Evolutionary conservation across 2,329 filamentous ascomycete genomes (phyloP), one percentile per base, ranked within the genome.

Genomic region (Aspergillus ibericus): DNA sequence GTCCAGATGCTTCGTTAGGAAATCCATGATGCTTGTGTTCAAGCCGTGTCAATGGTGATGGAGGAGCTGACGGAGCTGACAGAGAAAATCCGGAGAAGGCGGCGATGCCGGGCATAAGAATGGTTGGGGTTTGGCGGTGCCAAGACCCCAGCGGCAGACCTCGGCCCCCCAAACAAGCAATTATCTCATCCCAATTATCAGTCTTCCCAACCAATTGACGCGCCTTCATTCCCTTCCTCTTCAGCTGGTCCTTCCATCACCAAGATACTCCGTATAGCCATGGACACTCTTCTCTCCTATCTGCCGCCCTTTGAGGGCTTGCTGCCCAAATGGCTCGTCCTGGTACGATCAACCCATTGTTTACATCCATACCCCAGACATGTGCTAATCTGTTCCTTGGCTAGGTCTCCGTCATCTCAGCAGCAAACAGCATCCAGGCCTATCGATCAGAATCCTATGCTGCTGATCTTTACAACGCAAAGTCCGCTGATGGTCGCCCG

Each of bases 341-440:
- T 89, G 63, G 86, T 88, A 52, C 35, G 20, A 47, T 38, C n/a
- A 27, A 13, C 44, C 44, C 44, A 29, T 48, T 48, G 25, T 48
- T 32, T 48, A 48, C 25, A 25, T 3, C 22, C 22, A 16, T 16
- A 27, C 44, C 22, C 25, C 42, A 20, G 42, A 29, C 25, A 13
- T 15, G 22, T 25, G 42, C 13, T 29, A 27, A 29, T 15, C n/a
- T 4, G 25, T 9, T 15, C 8, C 20, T 38, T 18, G 16, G n/a
- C 13, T 35, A 97, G 93, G 84, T 96, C 72, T 92, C 92, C 57
- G 72, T 92, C 57, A 84, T 96, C 58, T 92, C 93, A 29, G 82
- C 95, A 59, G 88, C 86, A 69, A 99, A 99, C 81, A 89, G 87
- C 35, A 73, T 96, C 48, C 93, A 97, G 81, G 87, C 90, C 72